These are phyloP conservation scores for Stagonosporopsis tanaceti DNA, from an alignment of 2,329 filamentous ascomycete genomes.

Conservation along the genomic window DNA sequence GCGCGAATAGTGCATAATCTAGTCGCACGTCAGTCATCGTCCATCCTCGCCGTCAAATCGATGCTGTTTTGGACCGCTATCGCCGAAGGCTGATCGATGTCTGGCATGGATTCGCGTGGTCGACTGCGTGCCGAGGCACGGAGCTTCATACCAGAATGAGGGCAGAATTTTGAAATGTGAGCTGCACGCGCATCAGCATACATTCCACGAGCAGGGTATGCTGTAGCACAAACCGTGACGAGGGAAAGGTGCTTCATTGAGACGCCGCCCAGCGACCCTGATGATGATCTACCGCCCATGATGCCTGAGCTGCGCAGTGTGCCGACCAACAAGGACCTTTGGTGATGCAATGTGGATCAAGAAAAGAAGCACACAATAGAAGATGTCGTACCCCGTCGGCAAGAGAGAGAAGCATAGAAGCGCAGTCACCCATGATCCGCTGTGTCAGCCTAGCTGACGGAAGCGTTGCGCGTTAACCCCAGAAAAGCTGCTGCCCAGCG, in stretches of 20 bases:
- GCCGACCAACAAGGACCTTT: neutral
- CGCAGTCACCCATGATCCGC: slow-evolving; percentile 4
- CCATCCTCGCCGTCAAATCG: neutral
- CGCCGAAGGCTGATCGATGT: neutral
- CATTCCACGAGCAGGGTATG: neutral
- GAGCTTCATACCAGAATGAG: slow-evolving; percentile 70
- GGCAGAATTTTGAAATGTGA: slow-evolving; percentile 81
- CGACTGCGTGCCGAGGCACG: slow-evolving; percentile 3
- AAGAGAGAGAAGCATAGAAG: neutral
- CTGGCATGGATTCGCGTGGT: slow-evolving; percentile 7
- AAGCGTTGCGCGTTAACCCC: slow-evolving; percentile 5
- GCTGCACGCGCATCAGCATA: slow-evolving; percentile 57
- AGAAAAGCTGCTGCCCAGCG: slow-evolving; percentile 2
- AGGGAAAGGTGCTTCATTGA: slow-evolving; percentile 75
- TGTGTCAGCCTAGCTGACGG: slow-evolving; percentile 9
- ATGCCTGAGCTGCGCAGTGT: slow-evolving; percentile 2
- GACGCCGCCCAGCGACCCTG: slow-evolving; percentile 57
- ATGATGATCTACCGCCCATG: slow-evolving; percentile 17
- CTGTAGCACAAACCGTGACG: slow-evolving; percentile 62
- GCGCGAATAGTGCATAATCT: slow-evolving; percentile 94
- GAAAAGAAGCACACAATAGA: neutral
- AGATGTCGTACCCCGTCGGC: neutral
- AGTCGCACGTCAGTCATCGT: slow-evolving; percentile 24
- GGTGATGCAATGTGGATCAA: neutral
- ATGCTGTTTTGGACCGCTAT: neutral